phyloP scores from a whole-genome alignment of 768 basidiomycete genomes.

The Dentipellis sp. region DNA sequence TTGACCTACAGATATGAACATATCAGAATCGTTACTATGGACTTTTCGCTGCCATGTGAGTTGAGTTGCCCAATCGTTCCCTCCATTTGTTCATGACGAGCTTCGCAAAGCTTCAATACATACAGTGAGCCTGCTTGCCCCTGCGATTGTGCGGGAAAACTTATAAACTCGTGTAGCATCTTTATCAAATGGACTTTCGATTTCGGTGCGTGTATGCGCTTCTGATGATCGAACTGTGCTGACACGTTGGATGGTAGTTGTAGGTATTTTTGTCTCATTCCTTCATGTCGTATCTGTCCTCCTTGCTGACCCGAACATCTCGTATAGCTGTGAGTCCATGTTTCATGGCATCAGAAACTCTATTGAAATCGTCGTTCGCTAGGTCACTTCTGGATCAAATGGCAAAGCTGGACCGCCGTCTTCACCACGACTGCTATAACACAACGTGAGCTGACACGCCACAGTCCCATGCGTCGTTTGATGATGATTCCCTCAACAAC shows the following conservation, averaged over 20 bases:
- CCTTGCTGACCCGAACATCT: no score
- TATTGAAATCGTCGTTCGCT: not conserved
- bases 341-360: no score
- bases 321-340: no score
- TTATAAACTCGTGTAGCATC: no score
- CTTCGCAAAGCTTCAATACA: not conserved
- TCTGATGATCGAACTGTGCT: no score
- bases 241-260: no score
- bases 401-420: not conserved
- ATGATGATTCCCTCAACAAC: not conserved
- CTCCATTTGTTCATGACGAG: not conserved
- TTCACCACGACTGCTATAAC: not conserved
- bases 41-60: not conserved
- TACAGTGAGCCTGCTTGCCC: not conserved
- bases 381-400: not conserved
- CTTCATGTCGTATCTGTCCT: no score
- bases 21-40: not conserved
- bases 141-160: no score
- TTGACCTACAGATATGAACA: not conserved
- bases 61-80: not conserved
- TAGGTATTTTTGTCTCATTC: no score
- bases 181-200: not conserved
- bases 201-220: not conserved
- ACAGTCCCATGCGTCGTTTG: not conserved
- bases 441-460: not conserved